Evolutionary conservation across 1,284 basidiomycete species (phyloP).

Genomic region (Sporisorium sorghi): DNA sequence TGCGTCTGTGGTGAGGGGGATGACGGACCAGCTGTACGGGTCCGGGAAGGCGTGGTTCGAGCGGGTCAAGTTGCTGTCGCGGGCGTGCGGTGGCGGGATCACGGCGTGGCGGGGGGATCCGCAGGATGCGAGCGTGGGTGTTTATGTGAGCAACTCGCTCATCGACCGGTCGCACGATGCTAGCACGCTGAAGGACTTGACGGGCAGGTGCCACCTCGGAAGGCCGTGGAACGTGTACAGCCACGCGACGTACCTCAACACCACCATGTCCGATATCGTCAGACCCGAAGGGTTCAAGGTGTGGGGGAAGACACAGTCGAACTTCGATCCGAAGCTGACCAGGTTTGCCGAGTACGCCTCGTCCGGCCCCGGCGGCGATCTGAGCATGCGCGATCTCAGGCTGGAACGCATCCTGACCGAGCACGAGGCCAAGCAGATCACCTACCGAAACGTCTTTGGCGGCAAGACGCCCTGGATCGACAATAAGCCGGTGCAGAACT

Average conservation of each 20-base stretch:
- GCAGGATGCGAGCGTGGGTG: conserved; percentile 13
- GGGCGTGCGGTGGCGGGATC: conserved; percentile 37
- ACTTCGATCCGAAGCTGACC: conserved; percentile 23
- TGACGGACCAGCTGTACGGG: conserved; percentile 48
- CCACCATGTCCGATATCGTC: conserved; percentile 29
- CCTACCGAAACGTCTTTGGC: conserved; percentile 24
- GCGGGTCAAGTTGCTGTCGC: conserved; percentile 15
- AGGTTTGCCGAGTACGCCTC: conserved; percentile 33
- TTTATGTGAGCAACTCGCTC: conserved; percentile 38
- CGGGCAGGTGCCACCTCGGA: conserved; percentile 22
- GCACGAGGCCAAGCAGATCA: conserved; percentile 25
- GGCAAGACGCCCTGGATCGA: conserved; percentile 33
- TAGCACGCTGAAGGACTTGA: conserved; percentile 8
- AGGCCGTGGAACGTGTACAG: conserved; percentile 30
- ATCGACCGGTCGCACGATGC: conserved; percentile 26
- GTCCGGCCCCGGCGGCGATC: conserved; percentile 18
- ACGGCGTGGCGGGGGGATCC: conserved; percentile 47
- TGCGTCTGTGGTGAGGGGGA: conserved; percentile 22
- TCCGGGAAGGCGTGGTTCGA: conserved; percentile 47
- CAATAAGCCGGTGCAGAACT: conserved; percentile 4
- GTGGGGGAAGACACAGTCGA: conserved; percentile 12
- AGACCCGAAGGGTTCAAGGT: conserved; percentile 22
- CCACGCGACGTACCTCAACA: conserved; percentile 34
- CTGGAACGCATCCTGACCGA: conserved; percentile 18
- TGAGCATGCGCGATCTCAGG: background rate